Conservation (phyloP, 441 rosid species). For the Syzygium malaccense region DNA sequence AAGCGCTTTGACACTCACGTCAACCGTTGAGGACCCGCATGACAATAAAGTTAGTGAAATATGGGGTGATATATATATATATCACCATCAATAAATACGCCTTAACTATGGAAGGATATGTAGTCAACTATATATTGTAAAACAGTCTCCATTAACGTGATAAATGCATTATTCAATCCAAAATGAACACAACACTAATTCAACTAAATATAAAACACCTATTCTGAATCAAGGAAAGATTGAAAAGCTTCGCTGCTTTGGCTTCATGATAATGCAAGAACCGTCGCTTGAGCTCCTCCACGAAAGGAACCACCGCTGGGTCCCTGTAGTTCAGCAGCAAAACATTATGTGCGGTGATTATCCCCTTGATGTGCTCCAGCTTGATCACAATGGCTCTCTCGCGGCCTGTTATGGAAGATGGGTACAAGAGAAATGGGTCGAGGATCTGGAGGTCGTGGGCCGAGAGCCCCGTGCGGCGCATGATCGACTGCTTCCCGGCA, state of each 20-base stretch:
- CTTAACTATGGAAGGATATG: too few species aligned
- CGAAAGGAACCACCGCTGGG: conserved; percentile 67
- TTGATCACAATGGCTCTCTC: conserved; percentile 83
- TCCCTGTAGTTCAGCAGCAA: conserved; percentile 64
- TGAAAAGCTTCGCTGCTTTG: conserved; percentile 16
- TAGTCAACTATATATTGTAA: too few species aligned
- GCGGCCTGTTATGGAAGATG: conserved; percentile 65
- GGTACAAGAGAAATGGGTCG: conserved; percentile 74
- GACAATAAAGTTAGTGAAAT: too few species aligned
- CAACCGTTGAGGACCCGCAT: too few species aligned
- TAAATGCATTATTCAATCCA: too few species aligned
- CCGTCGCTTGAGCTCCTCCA: conserved; percentile 62
- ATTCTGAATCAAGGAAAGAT: background rate
- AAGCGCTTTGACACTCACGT: too few species aligned
- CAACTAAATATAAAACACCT: background rate
- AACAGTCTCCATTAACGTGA: too few species aligned
- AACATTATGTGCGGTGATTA: conserved; percentile 75
- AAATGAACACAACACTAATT: background rate
- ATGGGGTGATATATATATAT: too few species aligned
- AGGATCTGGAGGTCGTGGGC: conserved; percentile 75
- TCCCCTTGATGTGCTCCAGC: conserved; percentile 82
- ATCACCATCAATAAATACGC: too few species aligned
- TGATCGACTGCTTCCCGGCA: conserved; percentile 71
- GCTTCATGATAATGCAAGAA: conserved; percentile 54
- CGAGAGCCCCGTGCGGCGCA: conserved; percentile 79